Evolutionary conservation across 176 grass and related monocot genomes (phyloP).

Genomic region (Phragmites australis): DNA sequence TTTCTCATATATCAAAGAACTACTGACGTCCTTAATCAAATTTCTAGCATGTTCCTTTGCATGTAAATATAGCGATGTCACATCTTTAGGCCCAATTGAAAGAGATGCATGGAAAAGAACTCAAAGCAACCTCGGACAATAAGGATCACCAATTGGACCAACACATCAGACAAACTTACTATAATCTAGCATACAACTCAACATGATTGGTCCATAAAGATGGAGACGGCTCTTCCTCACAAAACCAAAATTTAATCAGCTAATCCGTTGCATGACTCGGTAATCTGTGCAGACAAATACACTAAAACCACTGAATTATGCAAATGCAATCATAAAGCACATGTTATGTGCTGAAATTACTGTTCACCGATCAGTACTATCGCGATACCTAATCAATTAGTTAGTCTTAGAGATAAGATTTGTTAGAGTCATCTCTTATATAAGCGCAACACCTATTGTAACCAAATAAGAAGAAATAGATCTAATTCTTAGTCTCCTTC

Average conservation of each 20-base stretch:
- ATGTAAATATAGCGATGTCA: conserved; percentile 32
- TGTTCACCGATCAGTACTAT: too few species aligned
- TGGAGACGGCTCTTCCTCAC: not conserved
- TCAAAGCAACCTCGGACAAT: conserved; percentile 24
- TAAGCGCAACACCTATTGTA: too few species aligned
- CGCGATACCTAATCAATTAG: too few species aligned
- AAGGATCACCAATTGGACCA: conserved; percentile 31
- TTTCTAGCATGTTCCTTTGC: too few species aligned
- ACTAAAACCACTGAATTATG: not conserved
- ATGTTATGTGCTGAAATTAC: too few species aligned
- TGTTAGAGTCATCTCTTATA: too few species aligned
- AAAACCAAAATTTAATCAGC: not conserved
- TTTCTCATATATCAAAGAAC: too few species aligned
- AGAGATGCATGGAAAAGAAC: conserved; percentile 20
- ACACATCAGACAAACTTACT: not conserved
- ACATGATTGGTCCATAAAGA: not conserved
- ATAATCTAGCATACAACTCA: conserved; percentile 27
- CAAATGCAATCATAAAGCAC: not conserved
- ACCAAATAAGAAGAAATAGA: too few species aligned
- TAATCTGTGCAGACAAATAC: too few species aligned
- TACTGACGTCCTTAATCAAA: too few species aligned
- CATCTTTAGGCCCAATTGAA: conserved; percentile 42
- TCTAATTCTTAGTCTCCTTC: too few species aligned
- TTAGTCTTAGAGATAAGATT: too few species aligned
- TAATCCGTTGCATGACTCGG: conserved; percentile 1